Evolutionary conservation across 2,329 filamentous ascomycete species (phyloP).

Genomic region (Mariannaea elegans): DNA sequence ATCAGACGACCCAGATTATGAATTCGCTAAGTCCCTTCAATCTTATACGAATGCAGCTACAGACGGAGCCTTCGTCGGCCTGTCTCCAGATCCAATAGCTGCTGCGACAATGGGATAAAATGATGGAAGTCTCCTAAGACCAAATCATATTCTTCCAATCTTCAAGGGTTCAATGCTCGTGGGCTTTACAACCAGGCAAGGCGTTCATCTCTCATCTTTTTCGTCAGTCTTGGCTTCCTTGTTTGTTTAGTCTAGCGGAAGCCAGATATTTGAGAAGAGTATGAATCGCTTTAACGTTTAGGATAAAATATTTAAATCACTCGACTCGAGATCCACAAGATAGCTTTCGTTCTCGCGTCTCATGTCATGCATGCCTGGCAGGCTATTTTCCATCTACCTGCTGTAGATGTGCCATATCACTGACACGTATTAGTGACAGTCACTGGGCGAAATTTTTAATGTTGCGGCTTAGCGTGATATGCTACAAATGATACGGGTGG

Average conservation of each 20-base stretch:
- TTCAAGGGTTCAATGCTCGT: slow-evolving; percentile 24
- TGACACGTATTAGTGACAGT: too few species aligned
- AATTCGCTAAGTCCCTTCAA: slow-evolving; percentile 30
- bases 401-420: too few species aligned
- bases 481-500: too few species aligned
- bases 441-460: too few species aligned
- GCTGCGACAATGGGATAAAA: slow-evolving; percentile 22
- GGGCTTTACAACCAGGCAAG: slow-evolving; percentile 17
- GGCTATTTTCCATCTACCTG: too few species aligned
- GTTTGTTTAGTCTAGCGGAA: slow-evolving; percentile 26
- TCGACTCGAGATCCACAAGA: too few species aligned
- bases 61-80: slow-evolving; percentile 14
- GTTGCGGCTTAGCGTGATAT: too few species aligned
- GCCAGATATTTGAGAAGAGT: neutral
- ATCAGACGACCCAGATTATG: slow-evolving; percentile 31
- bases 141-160: slow-evolving; percentile 34
- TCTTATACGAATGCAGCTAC: slow-evolving; percentile 24
- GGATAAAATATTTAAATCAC: too few species aligned
- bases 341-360: too few species aligned
- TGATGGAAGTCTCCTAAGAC: slow-evolving; percentile 29
- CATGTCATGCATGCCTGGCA: too few species aligned
- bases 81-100: slow-evolving; percentile 22
- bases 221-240: slow-evolving; percentile 21
- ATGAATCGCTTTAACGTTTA: too few species aligned
- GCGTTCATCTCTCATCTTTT: slow-evolving; percentile 21